Base-by-base conservation (phyloP, 148 eudicot species). In the Rhododendron mucronatum region DNA sequence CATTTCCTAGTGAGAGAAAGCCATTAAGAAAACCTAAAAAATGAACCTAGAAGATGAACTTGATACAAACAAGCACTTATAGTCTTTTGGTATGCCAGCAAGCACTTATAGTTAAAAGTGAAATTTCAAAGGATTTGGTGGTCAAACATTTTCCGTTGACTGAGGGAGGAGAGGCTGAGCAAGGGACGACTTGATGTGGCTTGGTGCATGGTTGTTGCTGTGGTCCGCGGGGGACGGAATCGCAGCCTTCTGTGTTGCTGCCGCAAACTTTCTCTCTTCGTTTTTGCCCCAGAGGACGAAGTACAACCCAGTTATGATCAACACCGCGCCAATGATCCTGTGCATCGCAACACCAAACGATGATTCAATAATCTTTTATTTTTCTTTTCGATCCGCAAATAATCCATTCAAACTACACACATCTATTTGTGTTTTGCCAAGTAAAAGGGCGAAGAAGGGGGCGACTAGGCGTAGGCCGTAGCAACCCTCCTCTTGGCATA, bases 241-340 rank as follows among this genome's bases (percentile, higher is more conserved):
- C 85, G 90, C 91, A 2, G 91, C 91, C 93, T 89, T 93, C 82
- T 83, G 90, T 55, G 33, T 11, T 20, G 94, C 51, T 11, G 61
- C 61, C 11, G 71, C 90, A 47, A 94, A 93, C 79, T 95, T 95
- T 30, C 89, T 91, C 85, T 97, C 99, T 88, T 91, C 93, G 82
- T 84, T 97, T 87, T 97, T 97, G 16, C 99, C 99, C 98, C 99
- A 97, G 59, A 97, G 90, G 48, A 97, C 99, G 33, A 95, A 87
- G 91, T 97, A 97, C 86, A 97, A 73, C 81, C 99, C 99, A 10
- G 93, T 37, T 91, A 97, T 94, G 91, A 97, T 97, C 93, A 97
- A 82, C 83, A 92, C 89, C 28, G 99, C 99, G 48, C 99, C 99
- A 14, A 97, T 91, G 82, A 97, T 95, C 95, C 99, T 97, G 98